Conservation (phyloP, 495 filamentous ascomycete species). For the Penicillium diatomitis region DNA sequence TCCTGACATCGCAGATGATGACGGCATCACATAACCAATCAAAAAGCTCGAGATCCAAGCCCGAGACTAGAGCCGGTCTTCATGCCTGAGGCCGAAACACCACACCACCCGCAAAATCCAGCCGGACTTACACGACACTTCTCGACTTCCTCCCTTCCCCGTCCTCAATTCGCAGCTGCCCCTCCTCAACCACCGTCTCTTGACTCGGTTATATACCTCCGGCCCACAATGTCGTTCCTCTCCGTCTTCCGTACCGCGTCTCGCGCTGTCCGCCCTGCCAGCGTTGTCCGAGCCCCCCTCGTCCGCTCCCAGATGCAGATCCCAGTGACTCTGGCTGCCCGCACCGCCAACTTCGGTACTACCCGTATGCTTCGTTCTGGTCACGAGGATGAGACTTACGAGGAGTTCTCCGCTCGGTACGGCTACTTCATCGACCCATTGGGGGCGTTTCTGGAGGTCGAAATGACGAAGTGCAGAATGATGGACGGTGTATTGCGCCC, state of each 20-base stretch:
- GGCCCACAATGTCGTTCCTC: slow-evolving; percentile 53
- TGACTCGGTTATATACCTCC: slow-evolving; percentile 17
- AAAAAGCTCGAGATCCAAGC: slow-evolving; percentile 6
- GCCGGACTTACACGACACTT: slow-evolving; percentile 21
- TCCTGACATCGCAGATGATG: background rate
- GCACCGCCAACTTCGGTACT: slow-evolving; percentile 60
- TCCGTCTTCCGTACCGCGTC: slow-evolving; percentile 62
- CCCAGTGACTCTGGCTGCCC: slow-evolving; percentile 40
- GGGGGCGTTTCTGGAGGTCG: slow-evolving; percentile 7
- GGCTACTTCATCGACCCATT: slow-evolving; percentile 30
- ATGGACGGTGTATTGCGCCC: background rate
- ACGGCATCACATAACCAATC: slow-evolving; percentile 21
- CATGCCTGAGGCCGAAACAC: slow-evolving; percentile 26
- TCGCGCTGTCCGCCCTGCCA: slow-evolving; percentile 53
- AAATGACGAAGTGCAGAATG: background rate
- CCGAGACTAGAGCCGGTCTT: slow-evolving; percentile 2
- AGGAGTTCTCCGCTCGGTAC: slow-evolving; percentile 98
- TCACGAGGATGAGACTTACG: slow-evolving; percentile 88
- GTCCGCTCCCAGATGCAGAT: slow-evolving; percentile 49
- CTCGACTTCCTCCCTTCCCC: slow-evolving; percentile 25
- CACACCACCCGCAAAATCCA: slow-evolving; percentile 45
- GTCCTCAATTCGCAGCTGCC: slow-evolving; percentile 19
- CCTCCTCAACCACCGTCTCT: slow-evolving; percentile 27
- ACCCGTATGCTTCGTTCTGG: slow-evolving; percentile 47
- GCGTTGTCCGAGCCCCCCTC: slow-evolving; percentile 49